Evolutionary conservation across 768 basidiomycete species (phyloP).

Genomic region (Nevesoporus exiguus): DNA sequence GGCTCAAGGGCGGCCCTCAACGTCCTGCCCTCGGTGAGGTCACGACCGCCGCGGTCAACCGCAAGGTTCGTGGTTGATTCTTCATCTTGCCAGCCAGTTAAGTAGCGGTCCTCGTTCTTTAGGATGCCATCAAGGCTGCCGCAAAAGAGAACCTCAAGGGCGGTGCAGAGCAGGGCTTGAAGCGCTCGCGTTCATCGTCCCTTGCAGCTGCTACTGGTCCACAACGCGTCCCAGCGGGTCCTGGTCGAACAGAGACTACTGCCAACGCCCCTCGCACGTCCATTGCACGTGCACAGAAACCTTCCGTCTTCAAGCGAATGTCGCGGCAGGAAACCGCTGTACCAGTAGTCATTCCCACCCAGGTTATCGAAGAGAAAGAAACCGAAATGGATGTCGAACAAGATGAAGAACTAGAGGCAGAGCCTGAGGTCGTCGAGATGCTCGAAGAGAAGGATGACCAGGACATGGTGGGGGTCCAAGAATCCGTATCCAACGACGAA

Average conservation of each 20-base stretch:
- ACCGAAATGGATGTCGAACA: conserved; percentile 64
- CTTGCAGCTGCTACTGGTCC: conserved; percentile 56
- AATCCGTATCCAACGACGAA: conserved; percentile 43
- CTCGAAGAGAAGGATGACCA: conserved; percentile 57
- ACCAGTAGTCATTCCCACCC: conserved; percentile 40
- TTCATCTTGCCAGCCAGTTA: too few species aligned
- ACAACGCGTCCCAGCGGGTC: conserved; percentile 69
- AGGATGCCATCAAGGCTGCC: conserved; percentile 42
- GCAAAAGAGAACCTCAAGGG: conserved; percentile 63
- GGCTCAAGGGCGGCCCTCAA: conserved; percentile 54
- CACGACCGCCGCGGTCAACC: conserved; percentile 71
- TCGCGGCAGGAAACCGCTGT: conserved; percentile 40
- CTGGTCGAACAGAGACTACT: conserved; percentile 46
- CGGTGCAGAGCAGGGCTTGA: conserved; percentile 45
- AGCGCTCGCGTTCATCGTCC: conserved; percentile 64
- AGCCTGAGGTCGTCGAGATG: conserved; percentile 39
- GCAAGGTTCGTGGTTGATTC: conserved; percentile 50
- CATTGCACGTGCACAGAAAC: conserved; percentile 24
- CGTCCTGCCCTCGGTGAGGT: conserved; percentile 81
- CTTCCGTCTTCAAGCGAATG: conserved; percentile 40
- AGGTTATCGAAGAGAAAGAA: conserved; percentile 44
- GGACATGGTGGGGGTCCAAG: conserved; percentile 53
- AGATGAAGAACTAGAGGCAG: conserved; percentile 30
- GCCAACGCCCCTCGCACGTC: conserved; percentile 39
- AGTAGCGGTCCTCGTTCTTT: conserved; percentile 14